Base-by-base conservation (phyloP, 441 rosid genomes). In the Jatropha multifida region DNA sequence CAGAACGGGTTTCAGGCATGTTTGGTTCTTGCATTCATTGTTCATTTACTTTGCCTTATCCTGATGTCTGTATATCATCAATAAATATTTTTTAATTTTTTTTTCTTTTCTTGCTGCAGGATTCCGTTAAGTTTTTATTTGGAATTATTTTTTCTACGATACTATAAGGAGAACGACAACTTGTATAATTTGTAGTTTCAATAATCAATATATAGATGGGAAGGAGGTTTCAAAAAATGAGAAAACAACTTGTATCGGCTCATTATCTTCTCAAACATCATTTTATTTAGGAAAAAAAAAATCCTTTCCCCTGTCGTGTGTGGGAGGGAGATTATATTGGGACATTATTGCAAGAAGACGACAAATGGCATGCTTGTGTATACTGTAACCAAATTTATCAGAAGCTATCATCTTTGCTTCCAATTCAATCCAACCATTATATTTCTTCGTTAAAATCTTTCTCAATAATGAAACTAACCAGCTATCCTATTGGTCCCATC, bases 361-460 rank as follows among this genome's bases (percentile, higher is more conserved):
- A 66, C 48, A 72, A 62, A 37, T 65, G 69, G 17, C 67, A 26
- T 73, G 69, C 76, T 4, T 13, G 5, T 63, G 11, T 12, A 8
- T 42, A 42, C 4, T 5, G 4, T 32, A 27, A 37, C 26, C 46
- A 32, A 51, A 51, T 32, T 14, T 54, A 69, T 54, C 37, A 60
- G 40, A 73, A 69, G 14, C 4, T 60, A 41, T 63, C 70, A 69
- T 7, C 32, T 56, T 69, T 74, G 77, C 85, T 84, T 80, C 71
- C 65, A 59, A 65, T 70, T 74, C 51, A 82, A 76, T 75, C 85
- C 68, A 58, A 71, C 69, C 74, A 68, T 76, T 15, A 59, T 61
- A 58, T 12, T 32, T 14, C 7, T 69, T 5, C 14, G 9, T 9
- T 65, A 54, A 69, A 60, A 59, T 59, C 66, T 56, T 74, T 8